Base-by-base conservation (phyloP, 148 eudicot genomes). In the Fallopia convolvulus region DNA sequence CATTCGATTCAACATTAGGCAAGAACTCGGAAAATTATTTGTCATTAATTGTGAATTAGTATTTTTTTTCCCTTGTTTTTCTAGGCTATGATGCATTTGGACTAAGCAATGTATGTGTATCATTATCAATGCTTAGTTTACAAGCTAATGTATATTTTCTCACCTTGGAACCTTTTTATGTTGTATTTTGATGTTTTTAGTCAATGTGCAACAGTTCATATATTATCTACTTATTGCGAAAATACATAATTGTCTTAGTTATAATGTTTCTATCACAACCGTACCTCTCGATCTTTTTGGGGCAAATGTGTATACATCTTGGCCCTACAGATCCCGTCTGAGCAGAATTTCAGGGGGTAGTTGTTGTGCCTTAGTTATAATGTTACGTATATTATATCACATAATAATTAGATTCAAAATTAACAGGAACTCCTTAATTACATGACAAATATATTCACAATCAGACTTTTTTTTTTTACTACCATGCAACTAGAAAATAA, bases 1-100 rank as follows among this genome's bases (percentile, higher is more conserved):
- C 90, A 87, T 81, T 82, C 70, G 3, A 65, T 65, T 32, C 70
- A 65, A 65, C 26, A 65, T n/a, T 65, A 65, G 70, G 13, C 14
- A 55, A 55, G 60, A 18, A 8, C 60, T 55, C 5, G 18, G 18
- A 55, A 55, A n/a, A n/a, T 55, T n/a, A 15, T 6, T 55, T n/a
- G 17, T 56, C 63, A 0, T 56, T 56, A 6, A 13, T 50, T 3
- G 39, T 36, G 39, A 36, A 3, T 50, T 12, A 42, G 46, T 42
- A 42, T 9, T 50, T 42, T 36, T 36, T 3, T 50, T 49, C n/a
- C n/a, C 55, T 50, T 12, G 18, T 50, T 13, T 13, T 50, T 14
- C 55, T 50, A 50, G 55, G 55, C 7, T 30, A 30, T 30, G 36
- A 9, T 30, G 39, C 30, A 23, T 10, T 63, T 63, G 13, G 39